A percentile compares a stretch with the other conserved stretches of the same genome.
Conservation (phyloP, 306 rosid genomes). For the Lathyrus sativus region DNA sequence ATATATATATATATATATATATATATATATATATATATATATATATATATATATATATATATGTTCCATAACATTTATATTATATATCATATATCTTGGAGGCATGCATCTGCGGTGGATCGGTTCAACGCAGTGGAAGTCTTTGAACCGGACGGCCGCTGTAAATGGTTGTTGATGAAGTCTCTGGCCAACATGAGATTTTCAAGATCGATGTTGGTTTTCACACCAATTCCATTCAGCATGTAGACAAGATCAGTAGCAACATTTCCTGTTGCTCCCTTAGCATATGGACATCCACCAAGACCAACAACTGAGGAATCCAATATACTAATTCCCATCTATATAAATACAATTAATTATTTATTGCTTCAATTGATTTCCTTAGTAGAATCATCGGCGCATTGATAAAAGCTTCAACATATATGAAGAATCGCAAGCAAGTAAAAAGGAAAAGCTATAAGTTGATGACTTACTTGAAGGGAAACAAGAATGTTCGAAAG, state of each 20-base stretch:
- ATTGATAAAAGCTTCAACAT: background rate
- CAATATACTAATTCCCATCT: too few species aligned
- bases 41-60: too few species aligned
- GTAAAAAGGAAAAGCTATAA: conserved; percentile 22
- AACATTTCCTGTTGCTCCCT: conserved; percentile 56
- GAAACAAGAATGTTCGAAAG: conserved; percentile 77
- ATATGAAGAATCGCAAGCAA: background rate
- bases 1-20: too few species aligned
- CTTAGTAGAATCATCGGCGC: background rate
- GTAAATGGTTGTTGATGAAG: conserved; percentile 75
- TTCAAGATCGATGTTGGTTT: conserved; percentile 69
- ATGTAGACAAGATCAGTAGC: conserved; percentile 90
- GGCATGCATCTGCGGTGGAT: conserved; percentile 48
- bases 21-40: too few species aligned
- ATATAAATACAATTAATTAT: background rate
- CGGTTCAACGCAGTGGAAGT: conserved; percentile 65
- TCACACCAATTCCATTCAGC: conserved; percentile 79
- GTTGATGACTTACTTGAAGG: conserved; percentile 68
- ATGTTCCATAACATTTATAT: too few species aligned
- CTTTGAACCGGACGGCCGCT: conserved; percentile 74
- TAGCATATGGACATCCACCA: conserved; percentile 47
- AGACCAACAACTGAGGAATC: conserved; percentile 47
- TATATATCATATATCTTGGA: background rate
- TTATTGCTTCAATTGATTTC: background rate
- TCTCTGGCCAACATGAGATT: conserved; percentile 80